These are phyloP conservation scores for Phytophthora podocarpi DNA, from an alignment of 352 stramenopile species.

Conservation along the genomic window DNA sequence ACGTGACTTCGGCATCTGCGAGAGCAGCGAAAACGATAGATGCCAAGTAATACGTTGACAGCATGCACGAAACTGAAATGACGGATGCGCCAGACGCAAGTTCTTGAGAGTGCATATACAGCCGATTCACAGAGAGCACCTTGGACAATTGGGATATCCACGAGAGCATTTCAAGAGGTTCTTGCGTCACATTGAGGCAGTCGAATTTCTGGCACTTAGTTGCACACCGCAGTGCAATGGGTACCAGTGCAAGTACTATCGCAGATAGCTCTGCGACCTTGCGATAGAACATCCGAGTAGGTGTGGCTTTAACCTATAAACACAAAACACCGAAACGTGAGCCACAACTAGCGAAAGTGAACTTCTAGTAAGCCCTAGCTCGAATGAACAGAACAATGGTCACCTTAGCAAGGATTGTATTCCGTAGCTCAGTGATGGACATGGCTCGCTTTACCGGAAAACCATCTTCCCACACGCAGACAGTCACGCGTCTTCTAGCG, in stretches of 20 bases:
- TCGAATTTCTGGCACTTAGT: slow-evolving; percentile 68
- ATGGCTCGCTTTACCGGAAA: slow-evolving; percentile 74
- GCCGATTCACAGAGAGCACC: slow-evolving; percentile 30
- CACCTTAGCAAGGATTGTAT: slow-evolving; percentile 81
- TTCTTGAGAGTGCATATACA: slow-evolving; percentile 27
- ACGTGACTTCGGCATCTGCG: slow-evolving; percentile 85
- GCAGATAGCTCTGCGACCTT: slow-evolving; percentile 69
- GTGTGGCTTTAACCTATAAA: slow-evolving; percentile 72
- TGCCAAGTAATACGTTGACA: slow-evolving; percentile 78
- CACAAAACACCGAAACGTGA: not conserved
- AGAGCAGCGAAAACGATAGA: slow-evolving; percentile 78
- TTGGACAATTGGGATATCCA: slow-evolving; percentile 43
- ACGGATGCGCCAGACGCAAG: slow-evolving; percentile 45
- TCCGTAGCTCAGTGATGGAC: slow-evolving; percentile 80
- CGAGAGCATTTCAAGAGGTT: slow-evolving; percentile 49
- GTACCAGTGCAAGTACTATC: slow-evolving; percentile 61
- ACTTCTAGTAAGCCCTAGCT: not conserved
- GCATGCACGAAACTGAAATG: slow-evolving; percentile 71
- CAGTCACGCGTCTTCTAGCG: slow-evolving; percentile 66
- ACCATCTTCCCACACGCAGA: slow-evolving; percentile 80
- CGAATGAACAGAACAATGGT: slow-evolving; percentile 1
- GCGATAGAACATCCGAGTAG: slow-evolving; percentile 66
- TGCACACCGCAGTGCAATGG: slow-evolving; percentile 53
- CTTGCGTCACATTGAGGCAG: slow-evolving; percentile 53
- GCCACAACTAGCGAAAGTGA: not conserved